Evolutionary conservation across 1,139 yeast genomes (phyloP).

Genomic region (Candida sp.): DNA sequence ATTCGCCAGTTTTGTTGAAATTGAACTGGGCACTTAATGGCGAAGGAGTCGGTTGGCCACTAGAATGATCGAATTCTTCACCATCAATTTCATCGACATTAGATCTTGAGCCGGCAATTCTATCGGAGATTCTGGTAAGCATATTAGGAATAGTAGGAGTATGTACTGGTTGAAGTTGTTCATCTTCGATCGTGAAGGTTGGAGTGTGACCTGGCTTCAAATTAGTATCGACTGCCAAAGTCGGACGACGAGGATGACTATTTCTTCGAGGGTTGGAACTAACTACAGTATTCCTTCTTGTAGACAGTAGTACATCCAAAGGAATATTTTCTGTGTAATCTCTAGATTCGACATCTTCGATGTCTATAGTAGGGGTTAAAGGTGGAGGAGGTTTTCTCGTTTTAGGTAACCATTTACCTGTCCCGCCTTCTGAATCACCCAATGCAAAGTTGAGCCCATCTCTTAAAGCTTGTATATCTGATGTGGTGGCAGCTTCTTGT

Average conservation of each 20-base stretch:
- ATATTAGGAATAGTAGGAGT: background rate
- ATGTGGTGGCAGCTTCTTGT: constrained; percentile 14
- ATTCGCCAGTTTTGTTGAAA: background rate
- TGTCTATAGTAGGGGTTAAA: background rate
- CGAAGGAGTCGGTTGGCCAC: background rate
- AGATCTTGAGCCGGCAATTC: constrained; percentile 38
- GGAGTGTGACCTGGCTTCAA: background rate
- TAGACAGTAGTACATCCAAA: constrained; percentile 5
- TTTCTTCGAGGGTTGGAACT: background rate
- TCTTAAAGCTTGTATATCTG: constrained; percentile 17
- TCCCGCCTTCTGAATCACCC: constrained; percentile 13
- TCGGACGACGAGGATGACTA: background rate
- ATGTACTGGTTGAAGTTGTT: background rate
- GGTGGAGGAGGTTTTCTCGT: background rate
- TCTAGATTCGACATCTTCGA: constrained; percentile 2
- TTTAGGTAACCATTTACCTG: constrained; percentile 14
- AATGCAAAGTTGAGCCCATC: constrained; percentile 23
- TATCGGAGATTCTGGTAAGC: constrained; percentile 32
- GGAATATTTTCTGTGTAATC: constrained; percentile 15
- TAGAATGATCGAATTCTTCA: background rate
- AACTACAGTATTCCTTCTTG: background rate
- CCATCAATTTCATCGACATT: background rate
- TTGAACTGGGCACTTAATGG: background rate
- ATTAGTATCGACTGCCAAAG: background rate
- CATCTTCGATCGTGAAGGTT: background rate